Evolutionary conservation across 176 grass and related monocot species (phyloP).

Genomic region (bread wheat (Triticum aestivum)): IWGSC_CS_RefSeq_v2.1 NC_057803.1:60132518-60133017

Average conservation of each 20-base stretch:
- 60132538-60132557: conserved; percentile 75
- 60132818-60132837: neutral
- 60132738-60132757: neutral
- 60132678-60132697: neutral
- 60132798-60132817: neutral
- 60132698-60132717: neutral
- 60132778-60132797: neutral
- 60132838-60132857: neutral
- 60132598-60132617: neutral
- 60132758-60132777: neutral
- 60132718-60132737: neutral
- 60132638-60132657: neutral
- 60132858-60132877: neutral
- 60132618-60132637: neutral
- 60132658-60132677: conserved; percentile 10
- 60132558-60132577: conserved; percentile 78
- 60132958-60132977: neutral
- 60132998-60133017: neutral
- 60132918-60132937: neutral
- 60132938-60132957: neutral
- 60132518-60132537: conserved; percentile 82
- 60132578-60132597: conserved; percentile 19
- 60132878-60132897: no score
- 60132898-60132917: neutral
- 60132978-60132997: neutral